phyloP scores from a whole-genome alignment of 2,329 filamentous ascomycete genomes.

The Colletotrichum costaricense region DNA sequence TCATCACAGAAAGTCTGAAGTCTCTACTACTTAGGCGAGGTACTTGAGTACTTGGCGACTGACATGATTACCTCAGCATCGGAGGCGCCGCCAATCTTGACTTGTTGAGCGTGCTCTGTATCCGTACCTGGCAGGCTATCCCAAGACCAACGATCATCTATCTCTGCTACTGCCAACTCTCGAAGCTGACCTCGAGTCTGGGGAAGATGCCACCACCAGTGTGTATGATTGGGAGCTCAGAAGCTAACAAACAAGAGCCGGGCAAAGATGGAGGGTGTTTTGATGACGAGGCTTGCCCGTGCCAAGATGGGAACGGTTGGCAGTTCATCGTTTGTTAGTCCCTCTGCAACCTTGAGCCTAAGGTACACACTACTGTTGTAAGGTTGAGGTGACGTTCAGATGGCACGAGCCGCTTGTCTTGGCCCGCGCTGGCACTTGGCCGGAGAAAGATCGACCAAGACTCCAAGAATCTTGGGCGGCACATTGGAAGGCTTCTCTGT shows the following conservation, averaged over 20 bases:
- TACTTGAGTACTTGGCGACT: neutral
- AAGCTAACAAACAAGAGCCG: conserved; percentile 1
- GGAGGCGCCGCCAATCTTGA: neutral
- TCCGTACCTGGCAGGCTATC: neutral
- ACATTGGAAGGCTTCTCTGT: conserved; percentile 13
- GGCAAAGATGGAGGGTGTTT: conserved; percentile 23
- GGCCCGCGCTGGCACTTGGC: conserved; percentile 23
- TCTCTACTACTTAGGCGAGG: too few species aligned
- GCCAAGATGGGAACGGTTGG: conserved; percentile 26
- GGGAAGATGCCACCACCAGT: neutral
- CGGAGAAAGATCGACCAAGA: conserved; percentile 31
- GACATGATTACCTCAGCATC: conserved; percentile 5
- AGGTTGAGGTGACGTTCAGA: conserved; percentile 26
- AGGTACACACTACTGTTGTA: neutral
- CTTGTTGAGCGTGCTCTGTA: neutral
- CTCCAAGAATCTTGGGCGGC: conserved; percentile 32
- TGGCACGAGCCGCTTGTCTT: conserved; percentile 33
- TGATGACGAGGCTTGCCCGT: conserved; percentile 32
- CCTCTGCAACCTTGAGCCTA: neutral
- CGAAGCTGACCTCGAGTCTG: neutral
- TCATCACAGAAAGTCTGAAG: too few species aligned
- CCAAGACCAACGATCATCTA: neutral
- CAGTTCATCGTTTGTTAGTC: neutral
- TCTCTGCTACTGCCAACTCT: neutral
- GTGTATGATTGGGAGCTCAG: too few species aligned